phyloP scores from a whole-genome alignment of 257 asterid species.

The Penstemon barbatus region DNA sequence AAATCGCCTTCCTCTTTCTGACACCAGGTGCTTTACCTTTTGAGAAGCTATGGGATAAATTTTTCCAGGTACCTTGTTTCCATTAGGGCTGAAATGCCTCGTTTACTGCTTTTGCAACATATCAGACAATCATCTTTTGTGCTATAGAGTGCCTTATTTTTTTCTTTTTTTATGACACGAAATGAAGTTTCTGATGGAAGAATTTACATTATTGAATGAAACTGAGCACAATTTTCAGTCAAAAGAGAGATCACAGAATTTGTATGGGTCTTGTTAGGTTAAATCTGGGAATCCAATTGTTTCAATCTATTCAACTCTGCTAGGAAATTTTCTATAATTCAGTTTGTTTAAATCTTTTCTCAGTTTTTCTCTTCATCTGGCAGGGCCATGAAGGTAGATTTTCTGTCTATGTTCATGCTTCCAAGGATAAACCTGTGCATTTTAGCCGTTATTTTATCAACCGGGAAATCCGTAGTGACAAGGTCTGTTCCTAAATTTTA shows the following conservation, averaged over 20 bases:
- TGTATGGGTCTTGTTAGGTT: background rate
- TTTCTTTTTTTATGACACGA: background rate
- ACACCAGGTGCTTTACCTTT: conserved; percentile 97
- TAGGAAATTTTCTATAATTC: background rate
- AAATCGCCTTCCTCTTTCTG: conserved; percentile 90
- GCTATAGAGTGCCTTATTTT: background rate
- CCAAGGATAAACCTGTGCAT: conserved; percentile 91
- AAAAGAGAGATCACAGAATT: background rate
- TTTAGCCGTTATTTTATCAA: conserved; percentile 91
- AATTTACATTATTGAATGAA: background rate
- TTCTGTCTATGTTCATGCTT: conserved; percentile 96
- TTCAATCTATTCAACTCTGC: background rate
- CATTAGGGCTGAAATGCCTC: background rate
- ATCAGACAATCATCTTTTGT: background rate
- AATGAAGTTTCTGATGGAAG: background rate
- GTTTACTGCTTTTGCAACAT: background rate
- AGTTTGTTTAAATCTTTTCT: conserved; percentile 12
- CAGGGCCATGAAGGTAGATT: conserved; percentile 99
- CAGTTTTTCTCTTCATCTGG: conserved; percentile 26
- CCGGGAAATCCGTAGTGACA: conserved; percentile 88
- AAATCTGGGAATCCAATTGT: background rate
- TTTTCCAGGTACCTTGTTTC: conserved; percentile 72
- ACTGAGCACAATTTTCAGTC: background rate
- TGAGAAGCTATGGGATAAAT: conserved; percentile 95
- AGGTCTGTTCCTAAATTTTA: conserved; percentile 52